Evolutionary conservation across 192 early-diverging fungal genomes (phyloP).

Genomic region (Borealophlyctis nickersoniae): DNA sequence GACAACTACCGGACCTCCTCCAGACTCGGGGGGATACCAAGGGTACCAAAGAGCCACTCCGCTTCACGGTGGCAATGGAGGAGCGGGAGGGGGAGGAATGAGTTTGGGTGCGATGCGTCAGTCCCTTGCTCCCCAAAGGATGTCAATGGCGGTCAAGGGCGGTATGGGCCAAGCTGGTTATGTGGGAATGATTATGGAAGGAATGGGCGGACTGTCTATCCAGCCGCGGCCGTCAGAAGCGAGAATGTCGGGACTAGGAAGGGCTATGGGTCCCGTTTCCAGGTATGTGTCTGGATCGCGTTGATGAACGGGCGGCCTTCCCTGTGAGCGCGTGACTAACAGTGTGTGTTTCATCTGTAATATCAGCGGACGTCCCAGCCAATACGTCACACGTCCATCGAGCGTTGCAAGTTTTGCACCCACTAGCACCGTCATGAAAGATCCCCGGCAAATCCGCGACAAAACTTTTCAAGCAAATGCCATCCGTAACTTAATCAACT

Average conservation of each 20-base stretch:
- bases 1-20: too few relatives aligned
- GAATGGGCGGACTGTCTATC: too few relatives aligned
- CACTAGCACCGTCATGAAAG: conserved; percentile 46
- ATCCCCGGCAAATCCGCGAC: conserved; percentile 67
- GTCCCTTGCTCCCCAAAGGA: too few relatives aligned
- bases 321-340: neutral
- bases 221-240: too few relatives aligned
- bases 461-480: conserved; percentile 56
- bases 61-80: too few relatives aligned
- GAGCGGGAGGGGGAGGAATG: too few relatives aligned
- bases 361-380: conserved; percentile 10
- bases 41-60: too few relatives aligned
- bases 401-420: conserved; percentile 9
- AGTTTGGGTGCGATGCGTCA: too few relatives aligned
- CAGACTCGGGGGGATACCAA: too few relatives aligned
- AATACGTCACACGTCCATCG: conserved; percentile 22
- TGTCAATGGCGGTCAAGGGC: too few relatives aligned
- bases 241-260: conserved; percentile 20
- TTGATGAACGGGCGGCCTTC: neutral
- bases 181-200: too few relatives aligned
- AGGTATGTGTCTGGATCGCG: neutral
- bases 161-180: too few relatives aligned
- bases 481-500: conserved; percentile 59
- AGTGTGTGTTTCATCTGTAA: neutral
- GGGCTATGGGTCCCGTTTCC: conserved; percentile 19